A percentile compares a stretch with the other conserved stretches of the same genome.
These are phyloP conservation scores for Vittaforma corneae DNA, from an alignment of 371 early-diverging fungal genomes.

Conservation along the genomic window DNA sequence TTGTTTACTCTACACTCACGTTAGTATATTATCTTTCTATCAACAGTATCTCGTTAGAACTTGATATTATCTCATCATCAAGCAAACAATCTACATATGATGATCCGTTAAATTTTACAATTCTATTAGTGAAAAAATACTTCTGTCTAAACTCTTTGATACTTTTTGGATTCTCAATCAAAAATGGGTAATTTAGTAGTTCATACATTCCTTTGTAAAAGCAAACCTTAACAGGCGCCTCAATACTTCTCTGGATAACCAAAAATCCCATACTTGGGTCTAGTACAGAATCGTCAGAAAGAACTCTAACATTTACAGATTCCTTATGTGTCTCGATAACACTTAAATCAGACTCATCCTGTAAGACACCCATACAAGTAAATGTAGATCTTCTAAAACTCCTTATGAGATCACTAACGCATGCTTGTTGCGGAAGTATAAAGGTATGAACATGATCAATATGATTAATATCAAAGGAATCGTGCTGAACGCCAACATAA, in stretches of 20 bases:
- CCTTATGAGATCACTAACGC: background rate
- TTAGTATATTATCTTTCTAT: slow-evolving; percentile 6
- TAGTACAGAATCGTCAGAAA: background rate
- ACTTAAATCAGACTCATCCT: background rate
- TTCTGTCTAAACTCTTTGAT: slow-evolving; percentile 8
- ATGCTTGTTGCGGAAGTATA: slow-evolving; percentile 1
- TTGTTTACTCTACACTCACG: too few species aligned
- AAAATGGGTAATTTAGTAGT: slow-evolving; percentile 22
- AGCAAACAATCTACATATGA: slow-evolving; percentile 2
- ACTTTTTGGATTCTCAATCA: slow-evolving; percentile 15
- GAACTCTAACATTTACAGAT: background rate
- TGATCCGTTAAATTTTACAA: slow-evolving; percentile 4
- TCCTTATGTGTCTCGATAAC: slow-evolving; percentile 7
- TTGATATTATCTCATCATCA: slow-evolving; percentile 11
- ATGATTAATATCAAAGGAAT: slow-evolving; percentile 6
- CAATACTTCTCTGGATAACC: background rate
- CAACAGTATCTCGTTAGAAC: slow-evolving; percentile 6
- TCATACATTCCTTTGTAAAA: slow-evolving; percentile 3
- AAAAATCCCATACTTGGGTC: background rate
- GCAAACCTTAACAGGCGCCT: slow-evolving; percentile 12
- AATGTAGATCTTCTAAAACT: background rate
- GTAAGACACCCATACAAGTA: slow-evolving; percentile 7
- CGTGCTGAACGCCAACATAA: slow-evolving; percentile 12
- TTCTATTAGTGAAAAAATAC: slow-evolving; percentile 14
- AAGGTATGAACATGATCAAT: slow-evolving; percentile 20